Evolutionary conservation across 2,329 filamentous ascomycete genomes (phyloP).

Genomic region (Colletotrichum lindemuthianum): DNA sequence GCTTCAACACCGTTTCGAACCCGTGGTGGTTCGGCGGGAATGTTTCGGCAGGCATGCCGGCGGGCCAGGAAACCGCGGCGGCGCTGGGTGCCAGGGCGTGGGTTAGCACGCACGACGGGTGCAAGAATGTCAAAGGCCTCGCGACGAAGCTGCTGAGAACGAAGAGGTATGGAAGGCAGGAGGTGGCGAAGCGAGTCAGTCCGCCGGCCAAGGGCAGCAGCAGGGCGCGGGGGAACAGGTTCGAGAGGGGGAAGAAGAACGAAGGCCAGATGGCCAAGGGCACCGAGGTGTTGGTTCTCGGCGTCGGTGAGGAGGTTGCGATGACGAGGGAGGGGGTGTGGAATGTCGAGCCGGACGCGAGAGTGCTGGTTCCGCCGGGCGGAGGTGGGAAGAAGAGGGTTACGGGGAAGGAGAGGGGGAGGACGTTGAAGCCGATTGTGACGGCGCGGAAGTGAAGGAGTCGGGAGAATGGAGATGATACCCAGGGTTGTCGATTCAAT

Average conservation of each 20-base stretch:
- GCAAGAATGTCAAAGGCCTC: constrained; percentile 65
- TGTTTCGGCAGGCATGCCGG: constrained; percentile 65
- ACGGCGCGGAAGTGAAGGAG: constrained; percentile 5
- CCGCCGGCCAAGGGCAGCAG: constrained; percentile 20
- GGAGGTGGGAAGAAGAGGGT: background rate
- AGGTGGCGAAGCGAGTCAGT: constrained; percentile 52
- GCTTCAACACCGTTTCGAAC: constrained; percentile 67
- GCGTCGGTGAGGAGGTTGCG: constrained; percentile 54
- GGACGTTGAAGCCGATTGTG: constrained; percentile 19
- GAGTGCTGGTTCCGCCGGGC: background rate
- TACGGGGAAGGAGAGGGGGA: constrained; percentile 11
- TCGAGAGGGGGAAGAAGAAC: constrained; percentile 1
- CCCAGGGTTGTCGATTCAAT: background rate
- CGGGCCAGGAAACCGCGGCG: constrained; percentile 65
- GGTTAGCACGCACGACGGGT: constrained; percentile 70
- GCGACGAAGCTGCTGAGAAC: constrained; percentile 62
- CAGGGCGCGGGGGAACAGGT: constrained; percentile 11
- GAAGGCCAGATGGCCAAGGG: constrained; percentile 32
- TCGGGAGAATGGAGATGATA: constrained; percentile 1
- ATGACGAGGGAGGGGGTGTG: constrained; percentile 53
- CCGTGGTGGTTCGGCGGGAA: constrained; percentile 72
- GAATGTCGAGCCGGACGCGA: constrained; percentile 28
- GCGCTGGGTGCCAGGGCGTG: constrained; percentile 64
- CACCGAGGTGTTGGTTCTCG: constrained; percentile 55
- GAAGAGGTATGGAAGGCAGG: constrained; percentile 53